These are phyloP conservation scores for Tolypocladium ophioglossoides DNA, from an alignment of 2,329 filamentous ascomycete species.

Conservation along the genomic window DNA sequence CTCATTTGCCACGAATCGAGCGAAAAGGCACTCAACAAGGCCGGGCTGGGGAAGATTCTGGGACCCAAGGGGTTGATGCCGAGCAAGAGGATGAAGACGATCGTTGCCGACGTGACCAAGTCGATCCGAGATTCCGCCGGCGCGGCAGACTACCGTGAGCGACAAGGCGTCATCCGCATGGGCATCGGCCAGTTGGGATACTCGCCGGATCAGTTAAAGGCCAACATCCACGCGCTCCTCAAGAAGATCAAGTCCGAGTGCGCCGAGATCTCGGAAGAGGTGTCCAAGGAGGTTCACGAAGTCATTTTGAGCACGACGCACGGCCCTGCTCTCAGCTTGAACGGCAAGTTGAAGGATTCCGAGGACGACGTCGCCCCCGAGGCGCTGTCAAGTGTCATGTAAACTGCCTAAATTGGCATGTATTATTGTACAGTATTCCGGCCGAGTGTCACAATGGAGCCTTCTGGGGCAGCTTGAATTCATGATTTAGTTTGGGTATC, in stretches of 20 bases:
- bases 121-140: conserved; percentile 75
- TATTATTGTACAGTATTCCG: conserved; percentile 29
- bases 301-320: conserved; percentile 79
- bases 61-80: conserved; percentile 93
- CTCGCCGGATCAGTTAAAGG: conserved; percentile 73
- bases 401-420: conserved; percentile 16
- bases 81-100: conserved; percentile 74
- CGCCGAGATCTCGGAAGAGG: conserved; percentile 49
- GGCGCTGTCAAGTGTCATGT: conserved; percentile 44
- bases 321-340: conserved; percentile 78
- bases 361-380: conserved; percentile 44
- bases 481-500: conserved; percentile 16
- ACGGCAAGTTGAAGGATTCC: conserved; percentile 60
- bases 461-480: background rate
- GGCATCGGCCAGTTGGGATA: conserved; percentile 87
- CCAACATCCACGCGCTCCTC: conserved; percentile 73
- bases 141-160: conserved; percentile 78
- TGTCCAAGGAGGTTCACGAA: conserved; percentile 38
- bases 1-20: conserved; percentile 78
- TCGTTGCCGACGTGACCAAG: conserved; percentile 68
- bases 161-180: conserved; percentile 72
- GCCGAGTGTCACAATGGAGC: conserved; percentile 5
- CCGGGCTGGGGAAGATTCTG: conserved; percentile 67
- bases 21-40: conserved; percentile 69
- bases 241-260: conserved; percentile 71